These are phyloP conservation scores for Phytopythium delawarense DNA, from an alignment of 352 stramenopile species.

Conservation along the genomic window DNA sequence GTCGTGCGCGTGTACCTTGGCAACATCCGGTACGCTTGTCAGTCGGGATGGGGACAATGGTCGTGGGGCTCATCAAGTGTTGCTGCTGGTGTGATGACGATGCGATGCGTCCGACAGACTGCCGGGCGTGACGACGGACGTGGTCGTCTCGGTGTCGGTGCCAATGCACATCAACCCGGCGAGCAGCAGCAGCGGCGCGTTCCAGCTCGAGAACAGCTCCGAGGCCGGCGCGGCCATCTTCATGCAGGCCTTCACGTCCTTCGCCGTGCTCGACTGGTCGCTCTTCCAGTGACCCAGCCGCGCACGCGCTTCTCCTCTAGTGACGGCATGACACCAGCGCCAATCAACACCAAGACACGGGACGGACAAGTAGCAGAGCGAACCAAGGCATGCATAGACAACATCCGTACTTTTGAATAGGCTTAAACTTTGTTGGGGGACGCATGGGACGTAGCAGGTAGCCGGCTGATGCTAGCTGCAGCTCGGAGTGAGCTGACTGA, in stretches of 20 bases:
- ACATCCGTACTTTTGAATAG: constrained; percentile 1
- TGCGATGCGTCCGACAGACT: constrained; percentile 21
- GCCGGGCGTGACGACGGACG: constrained; percentile 68
- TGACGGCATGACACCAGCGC: no score
- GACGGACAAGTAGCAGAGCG: not conserved
- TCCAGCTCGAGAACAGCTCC: constrained; percentile 60
- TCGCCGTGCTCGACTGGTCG: constrained; percentile 70
- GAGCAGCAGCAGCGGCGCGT: constrained; percentile 61
- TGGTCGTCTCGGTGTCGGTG: constrained; percentile 78
- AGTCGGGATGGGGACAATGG: not conserved
- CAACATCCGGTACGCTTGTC: constrained; percentile 42
- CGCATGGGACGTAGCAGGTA: not conserved
- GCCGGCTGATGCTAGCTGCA: not conserved
- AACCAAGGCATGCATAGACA: not conserved
- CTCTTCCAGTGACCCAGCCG: constrained; percentile 28
- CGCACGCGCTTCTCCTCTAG: not conserved
- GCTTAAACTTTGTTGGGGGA: not conserved
- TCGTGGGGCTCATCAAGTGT: not conserved
- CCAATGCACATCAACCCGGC: constrained; percentile 71
- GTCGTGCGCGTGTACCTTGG: constrained; percentile 78
- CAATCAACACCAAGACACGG: not conserved
- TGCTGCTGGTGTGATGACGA: not conserved
- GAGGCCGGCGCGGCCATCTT: constrained; percentile 70
- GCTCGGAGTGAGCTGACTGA: not conserved
- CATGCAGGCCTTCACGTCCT: constrained; percentile 62